Evolutionary conservation across 176 grass and related monocot species (phyloP).

Genomic region (Oryza nivara): DNA sequence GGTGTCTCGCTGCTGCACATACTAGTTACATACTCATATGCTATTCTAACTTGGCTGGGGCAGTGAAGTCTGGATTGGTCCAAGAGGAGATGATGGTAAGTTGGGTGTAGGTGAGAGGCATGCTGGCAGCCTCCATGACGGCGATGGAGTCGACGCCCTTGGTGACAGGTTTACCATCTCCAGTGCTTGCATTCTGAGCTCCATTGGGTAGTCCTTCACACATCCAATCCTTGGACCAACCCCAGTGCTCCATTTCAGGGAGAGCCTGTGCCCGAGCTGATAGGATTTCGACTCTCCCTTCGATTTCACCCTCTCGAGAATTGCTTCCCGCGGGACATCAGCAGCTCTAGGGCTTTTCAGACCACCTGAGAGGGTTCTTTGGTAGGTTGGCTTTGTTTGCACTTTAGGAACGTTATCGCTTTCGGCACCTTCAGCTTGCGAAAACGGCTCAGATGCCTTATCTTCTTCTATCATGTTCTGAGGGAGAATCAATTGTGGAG

Average conservation of each 20-base stretch:
- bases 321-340: constrained; percentile 52
- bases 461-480: constrained; percentile 25
- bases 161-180: constrained; percentile 85
- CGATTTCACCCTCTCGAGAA: constrained; percentile 79
- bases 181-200: constrained; percentile 77
- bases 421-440: constrained; percentile 19
- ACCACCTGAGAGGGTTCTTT: constrained; percentile 86
- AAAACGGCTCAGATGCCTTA: not conserved
- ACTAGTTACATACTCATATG: not conserved
- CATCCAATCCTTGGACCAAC: constrained; percentile 92
- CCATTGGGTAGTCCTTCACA: constrained; percentile 76
- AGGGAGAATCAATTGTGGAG: constrained; percentile 41
- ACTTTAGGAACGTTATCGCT: constrained; percentile 2
- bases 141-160: constrained; percentile 33
- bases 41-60: constrained; percentile 43
- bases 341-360: constrained; percentile 62
- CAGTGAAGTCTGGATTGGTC: constrained; percentile 28
- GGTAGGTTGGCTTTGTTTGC: constrained; percentile 54
- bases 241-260: constrained; percentile 87
- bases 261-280: constrained; percentile 80
- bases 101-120: constrained; percentile 33
- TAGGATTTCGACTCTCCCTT: constrained; percentile 73
- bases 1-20: not conserved
- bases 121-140: constrained; percentile 32
- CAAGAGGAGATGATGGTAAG: constrained; percentile 7